phyloP scores from a whole-genome alignment of 2,329 filamentous ascomycete genomes.

The Phyllosticta capitalensis region DNA sequence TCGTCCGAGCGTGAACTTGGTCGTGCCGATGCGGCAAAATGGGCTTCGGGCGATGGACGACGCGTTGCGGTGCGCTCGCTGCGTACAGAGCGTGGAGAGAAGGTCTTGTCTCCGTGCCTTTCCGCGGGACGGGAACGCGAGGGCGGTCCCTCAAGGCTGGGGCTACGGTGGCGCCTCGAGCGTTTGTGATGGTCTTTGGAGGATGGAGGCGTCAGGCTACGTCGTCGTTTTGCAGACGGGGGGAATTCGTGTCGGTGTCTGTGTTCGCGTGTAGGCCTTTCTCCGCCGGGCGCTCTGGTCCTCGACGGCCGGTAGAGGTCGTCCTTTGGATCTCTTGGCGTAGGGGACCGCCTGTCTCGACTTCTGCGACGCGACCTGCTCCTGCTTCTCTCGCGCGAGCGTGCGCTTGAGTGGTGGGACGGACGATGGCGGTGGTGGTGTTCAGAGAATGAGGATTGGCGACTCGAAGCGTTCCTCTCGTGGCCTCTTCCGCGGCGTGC shows the following conservation, averaged over 20 bases:
- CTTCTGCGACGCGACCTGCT: constrained; percentile 21
- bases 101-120: constrained; percentile 20
- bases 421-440: constrained; percentile 15
- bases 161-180: constrained; percentile 25
- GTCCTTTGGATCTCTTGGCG: constrained; percentile 21
- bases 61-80: constrained; percentile 22
- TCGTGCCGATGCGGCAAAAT: constrained; percentile 24
- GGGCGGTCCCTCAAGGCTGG: constrained; percentile 25
- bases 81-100: constrained; percentile 23
- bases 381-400: constrained; percentile 15
- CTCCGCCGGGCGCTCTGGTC: constrained; percentile 25
- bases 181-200: constrained; percentile 23
- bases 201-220: constrained; percentile 28
- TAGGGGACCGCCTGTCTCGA: constrained; percentile 16
- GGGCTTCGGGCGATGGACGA: constrained; percentile 27
- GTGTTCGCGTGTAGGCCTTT: constrained; percentile 25
- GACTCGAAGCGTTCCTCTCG: constrained; percentile 19
- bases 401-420: constrained; percentile 19
- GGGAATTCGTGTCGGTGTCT: constrained; percentile 26
- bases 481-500: constrained; percentile 22
- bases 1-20: constrained; percentile 34
- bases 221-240: constrained; percentile 30
- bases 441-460: constrained; percentile 12
- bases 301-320: constrained; percentile 26
- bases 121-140: constrained; percentile 25